Base-by-base conservation (phyloP, 176 grass and related monocot genomes). In the Calamus simplicifolius region DNA sequence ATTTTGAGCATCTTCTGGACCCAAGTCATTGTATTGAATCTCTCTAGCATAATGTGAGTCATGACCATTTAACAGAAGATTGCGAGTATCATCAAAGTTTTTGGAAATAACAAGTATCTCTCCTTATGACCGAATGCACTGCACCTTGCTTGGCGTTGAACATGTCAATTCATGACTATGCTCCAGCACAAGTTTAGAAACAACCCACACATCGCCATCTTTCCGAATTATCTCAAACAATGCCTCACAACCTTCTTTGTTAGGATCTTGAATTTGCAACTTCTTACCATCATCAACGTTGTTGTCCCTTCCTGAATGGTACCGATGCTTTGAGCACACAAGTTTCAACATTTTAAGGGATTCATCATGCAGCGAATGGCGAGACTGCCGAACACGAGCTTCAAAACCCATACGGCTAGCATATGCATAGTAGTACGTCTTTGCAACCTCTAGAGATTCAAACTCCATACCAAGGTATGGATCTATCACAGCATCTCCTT, bases 301-400 rank as follows among this genome's bases (percentile, higher is more conserved):
- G 50, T 69, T 82, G 49, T 96, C 91, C 64, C 84, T 72, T 27
- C 86, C 86, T 29, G 83, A 87, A 68, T 96, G 91, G 69, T 90
- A 85, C 1, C 91, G 77, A 62, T 96, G 91, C 66, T 80, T 96
- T 1, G 91, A 96, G 74, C 91, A 96, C 59, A 96, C 91, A 61
- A 96, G 91, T 68, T 96, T 96, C 61, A 96, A 65, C 91, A 96
- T 96, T 78, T 96, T 96, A 52, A 90, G 71, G 61, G 91, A 84
- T 27, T 96, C 86, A 63, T 87, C 91, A 8, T 90, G 83, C 4
- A 85, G 82, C 27, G 89, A 90, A 18, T 64, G 63, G 13, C 91
- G 80, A 15, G 91, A 96, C 60, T 90, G 86, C 19, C 91, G 83
- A 3, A 96, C 80, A 14, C 91, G 91, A 57, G 75, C 86, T 77